Conservation (phyloP, 2,329 filamentous ascomycete species). For the Cladophialophora chaetospira region DNA sequence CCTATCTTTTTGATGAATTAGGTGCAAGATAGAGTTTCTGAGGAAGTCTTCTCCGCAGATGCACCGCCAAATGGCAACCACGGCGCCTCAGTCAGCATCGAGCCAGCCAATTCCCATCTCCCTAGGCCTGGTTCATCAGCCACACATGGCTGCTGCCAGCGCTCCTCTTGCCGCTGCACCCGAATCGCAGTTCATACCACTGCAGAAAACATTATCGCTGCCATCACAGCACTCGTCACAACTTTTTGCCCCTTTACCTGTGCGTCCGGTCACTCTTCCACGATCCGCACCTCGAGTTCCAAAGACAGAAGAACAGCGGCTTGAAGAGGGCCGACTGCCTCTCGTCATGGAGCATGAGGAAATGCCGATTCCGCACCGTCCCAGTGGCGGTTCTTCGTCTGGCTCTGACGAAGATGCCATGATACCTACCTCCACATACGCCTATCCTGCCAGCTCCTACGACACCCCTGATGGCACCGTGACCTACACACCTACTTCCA, state of each 20-base stretch:
- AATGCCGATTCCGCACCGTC: conserved; percentile 43
- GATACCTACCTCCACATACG: conserved; percentile 39
- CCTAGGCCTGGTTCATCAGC: conserved; percentile 11
- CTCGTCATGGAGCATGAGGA: conserved; percentile 47
- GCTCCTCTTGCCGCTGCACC: background rate
- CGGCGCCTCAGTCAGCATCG: conserved; percentile 5
- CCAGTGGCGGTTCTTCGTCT: conserved; percentile 41
- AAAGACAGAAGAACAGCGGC: conserved; percentile 25
- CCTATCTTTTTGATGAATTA: background rate
- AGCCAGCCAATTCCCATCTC: conserved; percentile 14
- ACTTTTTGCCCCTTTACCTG: conserved; percentile 24
- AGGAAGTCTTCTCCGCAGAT: conserved; percentile 10
- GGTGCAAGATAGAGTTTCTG: conserved; percentile 7
- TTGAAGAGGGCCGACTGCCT: conserved; percentile 28
- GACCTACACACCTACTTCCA: conserved; percentile 39
- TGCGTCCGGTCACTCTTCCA: conserved; percentile 12
- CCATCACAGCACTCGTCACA: conserved; percentile 17
- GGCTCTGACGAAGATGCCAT: conserved; percentile 43
- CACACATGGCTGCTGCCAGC: conserved; percentile 1
- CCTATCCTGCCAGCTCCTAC: conserved; percentile 38
- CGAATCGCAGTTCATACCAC: conserved; percentile 16
- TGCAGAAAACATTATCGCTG: background rate
- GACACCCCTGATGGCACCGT: conserved; percentile 37
- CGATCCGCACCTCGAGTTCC: conserved; percentile 20
- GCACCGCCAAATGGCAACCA: conserved; percentile 4